Base-by-base conservation (phyloP, 768 basidiomycete genomes). In the Fistulinella prunicolor region DNA sequence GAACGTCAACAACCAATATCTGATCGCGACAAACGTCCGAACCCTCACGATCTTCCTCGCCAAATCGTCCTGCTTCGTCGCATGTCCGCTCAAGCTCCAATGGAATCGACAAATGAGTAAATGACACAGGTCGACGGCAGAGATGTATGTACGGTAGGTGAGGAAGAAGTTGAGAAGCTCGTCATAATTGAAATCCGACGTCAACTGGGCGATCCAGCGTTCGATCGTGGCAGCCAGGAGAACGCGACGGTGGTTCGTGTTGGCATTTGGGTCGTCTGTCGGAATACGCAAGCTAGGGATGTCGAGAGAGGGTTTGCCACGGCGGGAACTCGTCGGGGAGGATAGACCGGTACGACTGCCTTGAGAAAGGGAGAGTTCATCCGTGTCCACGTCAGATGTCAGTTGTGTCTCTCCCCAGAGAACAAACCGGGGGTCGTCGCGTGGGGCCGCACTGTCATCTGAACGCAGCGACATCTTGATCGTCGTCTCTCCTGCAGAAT, bases 151-250 rank as follows among this genome's bases (percentile, higher is more conserved):
- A 46, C 93, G 83, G 62, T 93, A 96, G 2, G 92, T 94, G 64
- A 95, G 77, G 77, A 96, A 92, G 64, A 94, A 94, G 58, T 89
- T 83, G 47, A 92, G 76, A 23, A 94, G 75, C 57, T 93, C 89
- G 63, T 93, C 91, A 49, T 90, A 89, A 65, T 88, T 83, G 58
- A 93, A 73, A 57, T 88, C 84, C 57, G 85, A 87, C 24, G 94
- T 94, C 41, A 95, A 71, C 60, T 95, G 90, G 1, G 89, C 91
- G 46, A 96, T 85, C 89, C 90, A 92, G 0, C 93, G 84, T 64
- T 94, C 93, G 58, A 94, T 90, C 3, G 90, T 93, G 4, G 92
- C 92, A 0, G 90, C 93, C 13, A 94, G 72, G n/a, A 95, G 72
- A 21, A 89, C 73, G 54, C 61, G 68, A 37, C 30, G 48, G n/a